Conservation (phyloP, 192 early-diverging fungal species). For the Entomortierella parvispora region DNA sequence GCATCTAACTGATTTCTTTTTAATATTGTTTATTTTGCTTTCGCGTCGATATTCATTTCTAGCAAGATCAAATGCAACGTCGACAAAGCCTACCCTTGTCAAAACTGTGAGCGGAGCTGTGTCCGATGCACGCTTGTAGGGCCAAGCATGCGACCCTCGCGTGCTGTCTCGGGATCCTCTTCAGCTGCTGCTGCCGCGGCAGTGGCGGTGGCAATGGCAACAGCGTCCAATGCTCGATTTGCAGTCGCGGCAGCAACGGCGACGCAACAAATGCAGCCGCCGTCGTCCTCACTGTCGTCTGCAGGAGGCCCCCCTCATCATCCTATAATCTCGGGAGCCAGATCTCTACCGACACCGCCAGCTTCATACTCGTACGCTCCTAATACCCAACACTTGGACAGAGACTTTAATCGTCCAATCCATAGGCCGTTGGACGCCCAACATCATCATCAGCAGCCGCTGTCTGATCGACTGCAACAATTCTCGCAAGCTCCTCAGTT, state of each 20-base stretch:
- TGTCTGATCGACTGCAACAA: background rate
- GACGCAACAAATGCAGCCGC: background rate
- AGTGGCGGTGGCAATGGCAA: constrained; percentile 41
- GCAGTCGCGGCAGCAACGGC: background rate
- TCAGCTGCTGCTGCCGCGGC: constrained; percentile 40
- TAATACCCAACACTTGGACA: no score
- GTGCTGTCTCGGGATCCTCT: constrained; percentile 31
- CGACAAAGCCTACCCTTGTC: constrained; percentile 38
- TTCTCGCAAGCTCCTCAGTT: background rate
- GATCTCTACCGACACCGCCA: background rate
- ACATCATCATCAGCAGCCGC: no score
- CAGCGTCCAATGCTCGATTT: constrained; percentile 26
- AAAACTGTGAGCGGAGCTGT: constrained; percentile 38
- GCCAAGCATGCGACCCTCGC: constrained; percentile 45
- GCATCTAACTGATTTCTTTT: background rate
- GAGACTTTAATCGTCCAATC: no score
- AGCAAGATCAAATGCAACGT: constrained; percentile 52
- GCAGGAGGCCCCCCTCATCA: no score
- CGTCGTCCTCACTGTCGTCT: background rate
- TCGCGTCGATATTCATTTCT: background rate
- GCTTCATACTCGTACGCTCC: constrained; percentile 1
- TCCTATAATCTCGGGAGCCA: background rate
- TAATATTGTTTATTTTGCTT: background rate
- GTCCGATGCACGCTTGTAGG: constrained; percentile 43
- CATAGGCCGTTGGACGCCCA: no score